Base-by-base conservation (phyloP, 2,329 filamentous ascomycete species). In the Colletotrichum zoysiae region DNA sequence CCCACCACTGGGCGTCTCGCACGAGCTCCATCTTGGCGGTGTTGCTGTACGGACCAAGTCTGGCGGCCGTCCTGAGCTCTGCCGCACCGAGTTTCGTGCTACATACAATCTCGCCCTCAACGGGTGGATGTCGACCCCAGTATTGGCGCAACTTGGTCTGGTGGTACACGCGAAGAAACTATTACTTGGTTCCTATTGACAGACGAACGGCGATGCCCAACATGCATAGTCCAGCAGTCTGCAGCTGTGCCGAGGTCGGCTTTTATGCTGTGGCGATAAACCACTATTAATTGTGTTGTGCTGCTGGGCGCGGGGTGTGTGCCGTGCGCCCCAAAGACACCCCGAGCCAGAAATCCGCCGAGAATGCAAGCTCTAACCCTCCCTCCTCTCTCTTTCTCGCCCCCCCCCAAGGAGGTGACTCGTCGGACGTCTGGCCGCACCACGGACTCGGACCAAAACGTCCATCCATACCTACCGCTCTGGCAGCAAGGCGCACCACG, bases 401-500 rank as follows among this genome's bases (percentile, higher is more conserved):
- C 33, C 33, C 18, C 48, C n/a, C 33, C n/a, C n/a, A n/a, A 57
- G 26, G 33, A 35, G 26, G 44, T 53, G 60, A 65, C 63, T 60
- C 60, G 53, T 60, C 8, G 46, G 40, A 57, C 62, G 48, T 70
- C 61, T 50, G 56, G 33, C 26, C 48, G 48, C 62, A 55, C 61
- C 56, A 60, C 62, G 62, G 50, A 66, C 67, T 60, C 67, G 62
- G 67, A 70, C 62, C 30, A 66, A 60, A 66, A 48, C 16, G 56
- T 66, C 62, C 62, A 70, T 60, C n/a, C n/a, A n/a, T n/a, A n/a
- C n/a, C n/a, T n/a, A 62, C 67, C 67, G 55, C 40, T 30, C 38
- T 64, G 23, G 61, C 50, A 14, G 53, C 40, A 23, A 66, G 67
- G 67, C 62, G 61, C 50, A 70, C 67, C 67, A 70, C 67, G 62